Percentiles rank a stretch among this genome's conserved stretches.
Conservation (phyloP, 1,284 basidiomycete species). For the Lignosus rhinocerotis region DNA sequence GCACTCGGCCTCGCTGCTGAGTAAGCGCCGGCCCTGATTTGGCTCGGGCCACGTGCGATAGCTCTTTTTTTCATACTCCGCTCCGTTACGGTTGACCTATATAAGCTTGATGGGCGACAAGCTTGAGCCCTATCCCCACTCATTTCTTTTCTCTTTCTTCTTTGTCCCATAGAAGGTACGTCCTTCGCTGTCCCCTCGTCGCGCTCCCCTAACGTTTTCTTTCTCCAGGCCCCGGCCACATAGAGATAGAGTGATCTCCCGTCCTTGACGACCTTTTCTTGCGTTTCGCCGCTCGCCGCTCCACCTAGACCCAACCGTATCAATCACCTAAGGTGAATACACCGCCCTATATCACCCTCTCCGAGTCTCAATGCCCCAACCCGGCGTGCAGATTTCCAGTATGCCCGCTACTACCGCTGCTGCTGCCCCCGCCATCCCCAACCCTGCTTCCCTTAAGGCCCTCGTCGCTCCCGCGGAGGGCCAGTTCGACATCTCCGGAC, state of each 20-base stretch:
- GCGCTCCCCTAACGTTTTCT: constrained; percentile 14
- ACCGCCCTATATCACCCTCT: constrained; percentile 3
- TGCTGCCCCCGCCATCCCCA: constrained; percentile 44
- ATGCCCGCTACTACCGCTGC: constrained; percentile 73
- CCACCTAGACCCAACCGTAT: constrained; percentile 31
- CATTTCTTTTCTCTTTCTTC: constrained; percentile 34
- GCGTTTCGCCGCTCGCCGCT: constrained; percentile 24
- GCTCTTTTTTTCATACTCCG: constrained; percentile 35
- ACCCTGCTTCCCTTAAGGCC: constrained; percentile 67
- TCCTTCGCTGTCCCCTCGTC: constrained; percentile 7
- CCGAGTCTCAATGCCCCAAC: constrained; percentile 24
- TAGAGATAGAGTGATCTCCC: constrained; percentile 40
- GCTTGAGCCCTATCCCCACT: constrained; percentile 28
- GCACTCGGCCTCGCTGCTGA: constrained; percentile 12
- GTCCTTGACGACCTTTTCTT: constrained; percentile 41
- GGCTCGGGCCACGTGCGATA: constrained; percentile 28
- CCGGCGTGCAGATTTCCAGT: constrained; percentile 46
- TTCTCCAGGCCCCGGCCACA: constrained; percentile 30
- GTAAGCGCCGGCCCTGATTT: constrained; percentile 15
- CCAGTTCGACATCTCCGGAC: constrained; percentile 62
- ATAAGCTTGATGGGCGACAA: constrained; percentile 25
- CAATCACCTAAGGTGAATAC: constrained; percentile 31
- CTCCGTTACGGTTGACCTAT: constrained; percentile 23
- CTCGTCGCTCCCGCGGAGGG: constrained; percentile 51
- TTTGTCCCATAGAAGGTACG: constrained; percentile 49